These are phyloP conservation scores for Lactarius hengduanensis DNA, from an alignment of 768 basidiomycete species.

Conservation along the genomic window DNA sequence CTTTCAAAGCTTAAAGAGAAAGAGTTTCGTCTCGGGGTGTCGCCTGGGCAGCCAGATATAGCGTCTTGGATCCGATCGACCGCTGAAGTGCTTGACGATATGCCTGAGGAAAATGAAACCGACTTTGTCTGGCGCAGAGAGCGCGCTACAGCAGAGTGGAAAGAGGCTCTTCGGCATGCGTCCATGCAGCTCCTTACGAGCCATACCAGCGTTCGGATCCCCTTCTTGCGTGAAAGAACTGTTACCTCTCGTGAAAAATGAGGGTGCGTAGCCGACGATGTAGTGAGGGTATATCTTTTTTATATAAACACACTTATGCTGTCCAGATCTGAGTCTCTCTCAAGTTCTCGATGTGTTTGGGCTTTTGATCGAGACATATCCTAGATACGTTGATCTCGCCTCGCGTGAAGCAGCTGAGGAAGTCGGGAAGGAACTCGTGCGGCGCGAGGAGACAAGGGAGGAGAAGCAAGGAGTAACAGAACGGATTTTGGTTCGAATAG, in stretches of 20 bases:
- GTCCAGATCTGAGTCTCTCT: slow-evolving; percentile 55
- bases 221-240: slow-evolving; percentile 67
- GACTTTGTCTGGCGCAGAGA: slow-evolving; percentile 51
- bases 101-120: slow-evolving; percentile 34
- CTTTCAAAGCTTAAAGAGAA: slow-evolving; percentile 52
- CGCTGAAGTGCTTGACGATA: slow-evolving; percentile 33
- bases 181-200: slow-evolving; percentile 48
- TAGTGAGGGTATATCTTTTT: slow-evolving; percentile 3
- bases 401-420: slow-evolving; percentile 72
- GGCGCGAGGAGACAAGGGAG: slow-evolving; percentile 57
- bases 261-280: slow-evolving; percentile 44
- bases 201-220: slow-evolving; percentile 52
- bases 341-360: slow-evolving; percentile 70
- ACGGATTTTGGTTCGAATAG: slow-evolving; percentile 74
- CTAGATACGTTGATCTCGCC: slow-evolving; percentile 69
- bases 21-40: slow-evolving; percentile 34
- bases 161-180: slow-evolving; percentile 52
- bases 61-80: slow-evolving; percentile 61
- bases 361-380: slow-evolving; percentile 72
- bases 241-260: slow-evolving; percentile 52
- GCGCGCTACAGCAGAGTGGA: slow-evolving; percentile 54
- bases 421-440: slow-evolving; percentile 62
- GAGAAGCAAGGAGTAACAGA: slow-evolving; percentile 60
- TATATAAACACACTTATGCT: slow-evolving; percentile 7
- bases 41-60: slow-evolving; percentile 49